Base-by-base conservation (phyloP, 345 rosid species). In the Eucalyptus pauciflora region DNA sequence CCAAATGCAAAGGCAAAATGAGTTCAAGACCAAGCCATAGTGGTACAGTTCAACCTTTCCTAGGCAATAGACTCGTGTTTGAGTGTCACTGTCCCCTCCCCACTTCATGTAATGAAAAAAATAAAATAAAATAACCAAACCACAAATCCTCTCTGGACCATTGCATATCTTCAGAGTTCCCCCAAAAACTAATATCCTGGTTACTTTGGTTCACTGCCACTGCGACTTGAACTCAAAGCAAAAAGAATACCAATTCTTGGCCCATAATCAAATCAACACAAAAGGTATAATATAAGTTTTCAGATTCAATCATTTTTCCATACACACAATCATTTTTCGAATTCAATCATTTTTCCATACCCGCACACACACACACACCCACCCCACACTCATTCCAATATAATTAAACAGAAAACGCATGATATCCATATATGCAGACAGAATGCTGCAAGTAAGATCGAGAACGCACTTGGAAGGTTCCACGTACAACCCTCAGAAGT, bases 381-480 rank as follows among this genome's bases (percentile, higher is more conserved):
- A 31, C 67, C n/a, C 20, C 76, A n/a, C 71, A 29, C 76, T 64
- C 41, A n/a, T 64, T n/a, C 9, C 37, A n/a, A 64, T n/a, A 64
- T 15, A n/a, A n/a, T n/a, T 64, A 64, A 64, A 64, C 76, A n/a
- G 18, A 64, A 64, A 64, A n/a, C 3, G 7, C 81, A 37, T 1
- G 8, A 58, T 58, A 87, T 52, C 48, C 45, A 79, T 18, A 9
- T 29, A 88, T 51, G 67, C 81, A 31, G 71, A 52, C 37, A 31
- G 31, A 27, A 79, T 37, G 49, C 3, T 24, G 18, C 46, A 24
- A 45, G 25, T 37, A 69, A 41, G 83, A 64, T 56, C 50, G 79
- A 85, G 50, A 90, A 92, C 95, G 90, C 95, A 96, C 99, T 90
- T 98, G 99, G 92, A 97, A 96, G 88, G 96, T 98, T 95, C 99